Base-by-base conservation (phyloP, 2,329 filamentous ascomycete genomes). In the Aspergillus nomiae region DNA sequence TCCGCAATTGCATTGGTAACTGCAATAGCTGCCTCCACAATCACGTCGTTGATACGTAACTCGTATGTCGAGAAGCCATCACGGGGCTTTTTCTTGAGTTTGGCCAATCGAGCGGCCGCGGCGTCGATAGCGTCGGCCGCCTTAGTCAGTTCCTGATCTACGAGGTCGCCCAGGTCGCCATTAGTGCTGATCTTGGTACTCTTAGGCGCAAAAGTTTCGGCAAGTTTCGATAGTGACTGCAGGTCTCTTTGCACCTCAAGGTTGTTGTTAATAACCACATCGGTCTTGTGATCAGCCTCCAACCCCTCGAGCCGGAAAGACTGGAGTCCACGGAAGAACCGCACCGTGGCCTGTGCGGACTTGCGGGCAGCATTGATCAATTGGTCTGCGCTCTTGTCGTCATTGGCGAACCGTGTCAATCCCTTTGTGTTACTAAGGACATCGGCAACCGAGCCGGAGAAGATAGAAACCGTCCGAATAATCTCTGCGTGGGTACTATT, bases 391-490 rank as follows among this genome's bases (percentile, higher is more conserved):
- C 95, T 97, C 83, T 94, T 97, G 73, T 99, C 95, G 73, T 99
- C 94, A 0, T 93, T 94, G 5, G 95, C 94, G 65, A 99, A 91
- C 58, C 95, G 88, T 5, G 90, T 94, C 57, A 99, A 86, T 81
- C 95, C 95, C 83, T 99, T 99, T 69, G 94, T 94, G 81, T 98
- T 99, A 80, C 90, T 93, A 71, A 97, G 89, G 4, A 98, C 94
- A 78, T 99, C 95, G 1, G 94, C 91, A 66, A 97, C 89, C 4
- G 95, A 92, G 24, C 94, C 92, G 1, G 95, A 86, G 78, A 98
- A 97, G 58, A 93, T 87, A 73, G 92, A 95, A 71, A 97, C 91
- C 0, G 92, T 92, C 75, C 93, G 93, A 78, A 98, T 98, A 65
- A 99, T 90, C 63, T 97, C 94, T 2, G 91, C 87, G 73, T 97